Conservation (phyloP, 169 alveolate species). For the Theileria luwenshuni region DNA sequence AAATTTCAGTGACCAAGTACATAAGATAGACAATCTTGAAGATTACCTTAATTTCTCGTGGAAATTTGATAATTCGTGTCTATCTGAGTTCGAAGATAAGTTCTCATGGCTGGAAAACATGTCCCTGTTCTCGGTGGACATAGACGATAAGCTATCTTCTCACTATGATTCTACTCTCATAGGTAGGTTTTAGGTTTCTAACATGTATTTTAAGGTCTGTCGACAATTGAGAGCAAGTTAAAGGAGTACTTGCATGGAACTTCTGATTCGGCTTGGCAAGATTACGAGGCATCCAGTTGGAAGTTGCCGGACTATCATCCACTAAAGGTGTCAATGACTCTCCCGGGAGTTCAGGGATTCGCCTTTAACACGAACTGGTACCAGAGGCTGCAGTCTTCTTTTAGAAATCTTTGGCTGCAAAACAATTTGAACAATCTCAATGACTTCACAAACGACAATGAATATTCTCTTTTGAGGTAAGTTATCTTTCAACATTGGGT, state of each 20-base stretch:
- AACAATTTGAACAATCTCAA: conserved; percentile 2
- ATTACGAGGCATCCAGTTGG: conserved; percentile 39
- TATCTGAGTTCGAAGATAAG: neutral
- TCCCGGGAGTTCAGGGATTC: conserved; percentile 36
- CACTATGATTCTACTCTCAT: neutral
- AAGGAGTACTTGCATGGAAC: conserved; percentile 32
- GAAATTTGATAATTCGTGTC: conserved; percentile 12
- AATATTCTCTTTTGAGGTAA: conserved; percentile 37
- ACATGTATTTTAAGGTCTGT: neutral
- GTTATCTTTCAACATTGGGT: neutral
- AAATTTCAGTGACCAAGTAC: conserved; percentile 1
- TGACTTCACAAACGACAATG: conserved; percentile 47
- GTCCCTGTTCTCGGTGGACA: neutral
- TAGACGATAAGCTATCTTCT: neutral
- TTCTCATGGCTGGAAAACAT: conserved; percentile 6
- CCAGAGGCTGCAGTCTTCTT: conserved; percentile 56
- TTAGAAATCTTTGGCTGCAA: conserved; percentile 35
- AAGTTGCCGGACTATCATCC: conserved; percentile 60
- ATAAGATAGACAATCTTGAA: conserved; percentile 11
- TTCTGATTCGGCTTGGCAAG: neutral
- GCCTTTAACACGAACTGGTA: conserved; percentile 58
- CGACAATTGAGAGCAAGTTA: conserved; percentile 16
- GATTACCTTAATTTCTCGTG: conserved; percentile 14
- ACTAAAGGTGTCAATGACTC: conserved; percentile 12
- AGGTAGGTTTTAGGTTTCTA: neutral